These are phyloP conservation scores for Prinsepia uniflora DNA, from an alignment of 306 rosid species.

Conservation along the genomic window DNA sequence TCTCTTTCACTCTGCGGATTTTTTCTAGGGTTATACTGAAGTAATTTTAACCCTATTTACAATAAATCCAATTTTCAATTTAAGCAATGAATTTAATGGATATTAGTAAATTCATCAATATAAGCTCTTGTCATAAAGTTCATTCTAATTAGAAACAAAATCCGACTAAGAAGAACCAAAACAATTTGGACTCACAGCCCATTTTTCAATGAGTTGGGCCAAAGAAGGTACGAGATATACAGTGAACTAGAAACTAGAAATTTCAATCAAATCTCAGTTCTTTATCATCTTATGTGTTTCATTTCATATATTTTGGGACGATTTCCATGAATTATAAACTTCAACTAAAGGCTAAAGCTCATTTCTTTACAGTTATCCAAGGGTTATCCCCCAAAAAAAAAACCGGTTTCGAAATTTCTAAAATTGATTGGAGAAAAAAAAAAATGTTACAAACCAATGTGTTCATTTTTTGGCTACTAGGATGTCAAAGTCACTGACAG, in stretches of 20 bases:
- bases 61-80: too few relatives aligned
- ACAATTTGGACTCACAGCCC: background rate
- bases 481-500: conserved; percentile 36
- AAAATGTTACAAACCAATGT: background rate
- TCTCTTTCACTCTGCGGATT: too few relatives aligned
- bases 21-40: too few relatives aligned
- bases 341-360: background rate
- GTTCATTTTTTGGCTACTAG: conserved; percentile 18
- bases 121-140: too few relatives aligned
- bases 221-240: too few relatives aligned
- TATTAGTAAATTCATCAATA: too few relatives aligned
- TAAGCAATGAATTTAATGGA: too few relatives aligned
- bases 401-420: background rate
- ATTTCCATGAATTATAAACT: background rate
- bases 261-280: background rate
- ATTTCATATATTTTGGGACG: background rate
- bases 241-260: too few relatives aligned
- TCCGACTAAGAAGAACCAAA: background rate
- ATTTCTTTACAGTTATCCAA: background rate
- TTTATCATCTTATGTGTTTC: background rate
- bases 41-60: too few relatives aligned
- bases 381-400: background rate
- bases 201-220: background rate
- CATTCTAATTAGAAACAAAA: too few relatives aligned
- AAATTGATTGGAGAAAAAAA: background rate